phyloP scores from a whole-genome alignment of 192 early-diverging fungal genomes.

The Backusella psychrophila region DNA sequence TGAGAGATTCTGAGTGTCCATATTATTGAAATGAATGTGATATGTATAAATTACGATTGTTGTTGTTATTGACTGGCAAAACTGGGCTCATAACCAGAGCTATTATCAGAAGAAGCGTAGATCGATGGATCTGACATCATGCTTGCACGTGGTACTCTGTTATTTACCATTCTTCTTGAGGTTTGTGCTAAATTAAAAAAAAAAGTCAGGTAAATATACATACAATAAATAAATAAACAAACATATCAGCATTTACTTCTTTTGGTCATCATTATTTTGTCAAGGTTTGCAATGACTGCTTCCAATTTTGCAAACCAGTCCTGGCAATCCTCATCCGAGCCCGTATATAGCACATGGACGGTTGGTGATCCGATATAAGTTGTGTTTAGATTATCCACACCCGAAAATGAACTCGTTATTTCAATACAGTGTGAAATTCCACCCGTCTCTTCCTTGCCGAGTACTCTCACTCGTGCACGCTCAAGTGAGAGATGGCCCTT shows the following conservation, averaged over 20 bases:
- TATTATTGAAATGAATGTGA: not conserved
- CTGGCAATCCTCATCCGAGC: constrained; percentile 12
- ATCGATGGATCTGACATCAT: not conserved
- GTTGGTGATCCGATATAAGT: constrained; percentile 16
- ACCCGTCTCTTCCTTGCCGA: constrained; percentile 4
- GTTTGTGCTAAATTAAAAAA: constrained; percentile 1
- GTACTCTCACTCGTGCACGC: constrained; percentile 3
- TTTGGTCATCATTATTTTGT: constrained; percentile 3
- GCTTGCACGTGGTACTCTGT: not conserved
- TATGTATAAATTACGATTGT: not conserved
- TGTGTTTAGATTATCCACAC: constrained; percentile 18
- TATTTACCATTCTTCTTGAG: constrained; percentile 1
- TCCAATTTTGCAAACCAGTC: constrained; percentile 24
- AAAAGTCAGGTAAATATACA: not conserved
- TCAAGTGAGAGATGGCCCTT: constrained; percentile 26
- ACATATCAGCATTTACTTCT: not conserved
- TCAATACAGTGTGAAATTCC: constrained; percentile 15
- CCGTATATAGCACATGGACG: constrained; percentile 11
- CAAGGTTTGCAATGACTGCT: constrained; percentile 13
- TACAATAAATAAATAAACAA: not conserved
- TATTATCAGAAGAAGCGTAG: not conserved
- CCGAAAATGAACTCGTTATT: constrained; percentile 12
- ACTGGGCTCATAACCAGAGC: not conserved
- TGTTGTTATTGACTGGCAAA: not conserved
- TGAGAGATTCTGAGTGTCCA: not conserved